A percentile compares a stretch with the other conserved stretches of the same genome.
Conservation (phyloP, 2,329 filamentous ascomycete species). For the Verticillium longisporum region DNA sequence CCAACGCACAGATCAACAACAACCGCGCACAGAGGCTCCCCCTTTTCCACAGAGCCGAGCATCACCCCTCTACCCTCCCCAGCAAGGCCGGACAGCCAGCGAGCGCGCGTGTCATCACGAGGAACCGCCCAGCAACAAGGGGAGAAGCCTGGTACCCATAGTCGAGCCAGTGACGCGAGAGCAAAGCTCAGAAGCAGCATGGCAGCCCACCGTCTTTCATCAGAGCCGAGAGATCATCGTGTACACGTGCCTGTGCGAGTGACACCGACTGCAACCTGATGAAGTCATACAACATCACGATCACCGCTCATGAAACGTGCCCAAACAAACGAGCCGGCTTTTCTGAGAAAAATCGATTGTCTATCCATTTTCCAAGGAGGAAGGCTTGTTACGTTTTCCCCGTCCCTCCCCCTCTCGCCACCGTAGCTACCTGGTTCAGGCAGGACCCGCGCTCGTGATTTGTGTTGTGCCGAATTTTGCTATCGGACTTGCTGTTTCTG, state of each 20-base stretch:
- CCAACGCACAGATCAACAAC: neutral
- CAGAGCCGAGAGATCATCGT: neutral
- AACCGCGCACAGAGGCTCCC: no score
- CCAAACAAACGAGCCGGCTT: neutral
- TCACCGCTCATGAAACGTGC: neutral
- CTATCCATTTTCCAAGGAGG: neutral
- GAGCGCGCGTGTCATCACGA: no score
- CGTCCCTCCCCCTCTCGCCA: neutral
- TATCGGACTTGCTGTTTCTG: neutral
- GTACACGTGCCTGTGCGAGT: neutral
- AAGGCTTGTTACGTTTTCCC: neutral
- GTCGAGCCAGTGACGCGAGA: no score
- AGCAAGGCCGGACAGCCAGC: no score
- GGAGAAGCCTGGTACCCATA: no score
- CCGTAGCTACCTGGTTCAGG: no score
- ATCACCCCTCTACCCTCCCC: no score
- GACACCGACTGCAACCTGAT: neutral
- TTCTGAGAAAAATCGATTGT: neutral
- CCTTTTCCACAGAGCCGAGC: no score
- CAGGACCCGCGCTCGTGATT: neutral
- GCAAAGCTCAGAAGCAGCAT: no score
- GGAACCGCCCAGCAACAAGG: no score
- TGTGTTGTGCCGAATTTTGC: neutral
- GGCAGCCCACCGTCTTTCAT: no score
- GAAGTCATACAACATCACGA: neutral